Evolutionary conservation across 176 grass and related monocot genomes (phyloP).

Genomic region (Avena sativa): DNA sequence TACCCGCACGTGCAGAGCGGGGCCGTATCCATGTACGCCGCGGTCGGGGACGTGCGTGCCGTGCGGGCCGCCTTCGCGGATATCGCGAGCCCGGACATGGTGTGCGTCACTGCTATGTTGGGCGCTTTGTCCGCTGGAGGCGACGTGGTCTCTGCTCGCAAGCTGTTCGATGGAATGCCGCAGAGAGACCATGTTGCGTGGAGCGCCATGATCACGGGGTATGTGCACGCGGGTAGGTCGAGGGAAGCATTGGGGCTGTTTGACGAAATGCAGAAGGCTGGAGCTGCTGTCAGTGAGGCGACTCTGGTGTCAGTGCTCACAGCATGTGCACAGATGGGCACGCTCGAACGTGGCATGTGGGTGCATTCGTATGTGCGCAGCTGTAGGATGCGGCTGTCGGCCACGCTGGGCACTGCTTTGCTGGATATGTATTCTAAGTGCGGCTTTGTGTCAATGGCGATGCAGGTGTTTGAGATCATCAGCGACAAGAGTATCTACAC

Average conservation of each 20-base stretch:
- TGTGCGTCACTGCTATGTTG: slow-evolving; percentile 64
- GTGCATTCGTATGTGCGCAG: slow-evolving; percentile 44
- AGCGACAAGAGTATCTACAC: slow-evolving; percentile 73
- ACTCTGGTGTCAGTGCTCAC: slow-evolving; percentile 73
- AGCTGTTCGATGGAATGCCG: slow-evolving; percentile 68
- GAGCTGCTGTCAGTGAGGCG: slow-evolving; percentile 46
- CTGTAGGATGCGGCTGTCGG: slow-evolving; percentile 52
- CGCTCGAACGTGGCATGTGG: slow-evolving; percentile 73
- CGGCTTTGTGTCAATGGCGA: slow-evolving; percentile 42
- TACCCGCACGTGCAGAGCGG: slow-evolving; percentile 74
- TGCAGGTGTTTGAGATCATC: slow-evolving; percentile 79
- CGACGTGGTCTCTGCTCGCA: slow-evolving; percentile 59
- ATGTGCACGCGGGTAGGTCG: slow-evolving; percentile 55
- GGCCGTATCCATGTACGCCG: slow-evolving; percentile 76
- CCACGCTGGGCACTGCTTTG: slow-evolving; percentile 70
- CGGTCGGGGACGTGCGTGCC: slow-evolving; percentile 40
- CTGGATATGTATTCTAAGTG: slow-evolving; percentile 93
- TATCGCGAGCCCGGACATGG: slow-evolving; percentile 56
- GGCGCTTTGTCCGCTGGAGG: slow-evolving; percentile 29
- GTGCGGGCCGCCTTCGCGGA: slow-evolving; percentile 51
- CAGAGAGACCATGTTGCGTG: slow-evolving; percentile 61
- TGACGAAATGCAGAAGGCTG: slow-evolving; percentile 57
- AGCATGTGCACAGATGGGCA: slow-evolving; percentile 63
- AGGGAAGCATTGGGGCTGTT: slow-evolving; percentile 68
- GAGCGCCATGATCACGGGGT: slow-evolving; percentile 78